A percentile compares a stretch with the other conserved stretches of the same genome.
Evolutionary conservation across 2,329 filamentous ascomycete species (phyloP).

Genomic region (Sclerotinia glacialis): DNA sequence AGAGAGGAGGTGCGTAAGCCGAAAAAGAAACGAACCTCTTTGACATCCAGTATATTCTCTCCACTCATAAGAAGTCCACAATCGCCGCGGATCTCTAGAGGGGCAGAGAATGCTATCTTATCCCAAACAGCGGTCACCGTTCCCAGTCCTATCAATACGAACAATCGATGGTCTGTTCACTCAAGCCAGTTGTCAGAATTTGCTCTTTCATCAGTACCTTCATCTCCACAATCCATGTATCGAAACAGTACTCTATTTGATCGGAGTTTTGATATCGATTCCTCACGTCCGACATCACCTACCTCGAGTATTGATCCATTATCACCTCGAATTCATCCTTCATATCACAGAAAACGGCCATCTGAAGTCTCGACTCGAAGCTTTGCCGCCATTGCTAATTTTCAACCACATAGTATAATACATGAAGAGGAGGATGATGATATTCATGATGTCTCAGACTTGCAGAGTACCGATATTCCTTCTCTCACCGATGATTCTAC

Average conservation of each 20-base stretch:
- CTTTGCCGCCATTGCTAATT: constrained; percentile 40
- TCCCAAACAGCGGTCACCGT: constrained; percentile 51
- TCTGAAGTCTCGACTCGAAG: constrained; percentile 55
- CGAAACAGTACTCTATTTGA: constrained; percentile 78
- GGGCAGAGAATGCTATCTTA: constrained; percentile 43
- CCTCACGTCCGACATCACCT: constrained; percentile 76
- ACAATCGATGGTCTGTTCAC: constrained; percentile 63
- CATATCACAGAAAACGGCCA: constrained; percentile 54
- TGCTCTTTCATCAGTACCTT: constrained; percentile 69
- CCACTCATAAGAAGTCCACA: constrained; percentile 45
- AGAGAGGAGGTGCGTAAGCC: constrained; percentile 60
- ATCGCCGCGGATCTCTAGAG: constrained; percentile 39
- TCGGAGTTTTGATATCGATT: constrained; percentile 57
- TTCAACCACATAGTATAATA: constrained; percentile 41
- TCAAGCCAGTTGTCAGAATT: constrained; percentile 62
- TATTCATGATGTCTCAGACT: constrained; percentile 34
- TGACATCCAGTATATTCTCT: constrained; percentile 61
- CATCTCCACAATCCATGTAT: constrained; percentile 74
- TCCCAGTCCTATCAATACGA: constrained; percentile 46
- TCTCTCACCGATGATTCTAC: constrained; percentile 32
- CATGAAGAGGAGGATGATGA: constrained; percentile 41
- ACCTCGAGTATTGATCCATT: constrained; percentile 70
- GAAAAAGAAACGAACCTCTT: constrained; percentile 69
- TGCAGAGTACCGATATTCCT: constrained; percentile 29
- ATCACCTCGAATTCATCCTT: constrained; percentile 55